Evolutionary conservation across 1,284 basidiomycete species (phyloP), one percentile per base, ranked within the genome.

Genomic region (Athelia sp.): DNA sequence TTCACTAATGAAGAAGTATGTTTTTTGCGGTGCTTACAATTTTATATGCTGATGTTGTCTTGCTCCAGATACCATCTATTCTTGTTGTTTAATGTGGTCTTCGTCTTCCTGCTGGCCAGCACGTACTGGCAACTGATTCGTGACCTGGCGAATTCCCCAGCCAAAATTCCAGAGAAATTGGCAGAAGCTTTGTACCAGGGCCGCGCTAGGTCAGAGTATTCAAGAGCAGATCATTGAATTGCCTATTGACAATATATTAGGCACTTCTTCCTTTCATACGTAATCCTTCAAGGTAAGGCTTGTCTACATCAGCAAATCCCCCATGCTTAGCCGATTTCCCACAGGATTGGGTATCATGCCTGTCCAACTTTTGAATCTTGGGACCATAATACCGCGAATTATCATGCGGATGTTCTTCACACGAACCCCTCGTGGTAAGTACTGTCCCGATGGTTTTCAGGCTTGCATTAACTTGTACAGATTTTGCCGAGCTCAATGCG

Each of bases 181-280:
- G 93, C 94, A 0, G 72, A 80, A 45, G 86, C 92, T 0, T 67
- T 98, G 24, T 87, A 87, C 60, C 81, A 78, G 57, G 88, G 81
- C 56, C 76, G 71, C 57, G 89, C 89, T 26, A 81, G 82, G 82
- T 81, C 55, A 56, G 62, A 46, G 8, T 23, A 18, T 53, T 53
- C 34, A 43, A 43, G 32, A 2, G 31, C 35, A 43, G 10, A 18
- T 35, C 14, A 19, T 32, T 32, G 45, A 22, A 31, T 32, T 21
- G 14, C 19, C 29, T 18, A 56, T 38, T 62, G 58, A 53, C 60
- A 70, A 4, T 38, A 19, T 44, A 32, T 50, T 48, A 82, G 93
- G 52, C 89, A 95, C 64, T 98, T 98, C 72, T 97, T 97, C 75
- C 71, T 98, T 32, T 95, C 92, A 6, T 98, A 98, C 66, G 93